Base-by-base conservation (phyloP, 139 green algal genomes). In the Asterochloris erici region DNA sequence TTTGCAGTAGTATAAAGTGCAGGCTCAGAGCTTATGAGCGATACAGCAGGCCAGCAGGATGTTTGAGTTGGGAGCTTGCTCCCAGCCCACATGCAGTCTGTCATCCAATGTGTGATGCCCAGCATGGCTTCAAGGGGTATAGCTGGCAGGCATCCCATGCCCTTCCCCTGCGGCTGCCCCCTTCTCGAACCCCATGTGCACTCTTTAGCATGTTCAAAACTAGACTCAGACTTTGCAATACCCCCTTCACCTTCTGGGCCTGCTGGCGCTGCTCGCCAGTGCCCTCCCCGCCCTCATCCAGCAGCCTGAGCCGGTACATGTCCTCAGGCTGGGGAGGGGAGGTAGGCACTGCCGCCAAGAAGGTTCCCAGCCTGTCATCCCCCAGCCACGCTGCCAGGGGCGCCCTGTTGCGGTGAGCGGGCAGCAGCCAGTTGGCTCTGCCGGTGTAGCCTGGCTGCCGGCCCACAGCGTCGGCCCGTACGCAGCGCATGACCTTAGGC, bases 341-440 rank as follows among this genome's bases (percentile, higher is more conserved):
- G 14, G 62, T 82, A 2, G 21, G 29, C 0, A 60, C 26, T 2
- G 74, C n/a, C 12, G 83, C 82, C 21, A 83, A 63, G 66, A 95
- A 96, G n/a, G 90, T 89, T 38, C 69, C 74, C 60, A 89, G 79
- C n/a, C 84, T 79, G 68, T 94, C 89, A 76, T 96, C 92, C 15
- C 83, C 82, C 14, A 80, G 29, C 93, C 93, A 96, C 9, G 68
- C 79, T 27, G 81, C 26, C 16, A 74, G 63, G 63, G 78, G 76
- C 10, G 76, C 60, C 11, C 76, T 29, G 60, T 69, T 70, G 10
- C 62, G 19, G 23, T 68, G 63, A 27, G 78, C 62, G 47, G 63
- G 38, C 80, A 71, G 29, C 27, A 63, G 63, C 54, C 29, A 63
- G 64, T 29, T 47, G 54, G 81, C 62, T 16, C 54, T 19, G 28